Evolutionary conservation across 2,329 filamentous ascomycete species (phyloP).

Genomic region (Massarina eburnea): DNA sequence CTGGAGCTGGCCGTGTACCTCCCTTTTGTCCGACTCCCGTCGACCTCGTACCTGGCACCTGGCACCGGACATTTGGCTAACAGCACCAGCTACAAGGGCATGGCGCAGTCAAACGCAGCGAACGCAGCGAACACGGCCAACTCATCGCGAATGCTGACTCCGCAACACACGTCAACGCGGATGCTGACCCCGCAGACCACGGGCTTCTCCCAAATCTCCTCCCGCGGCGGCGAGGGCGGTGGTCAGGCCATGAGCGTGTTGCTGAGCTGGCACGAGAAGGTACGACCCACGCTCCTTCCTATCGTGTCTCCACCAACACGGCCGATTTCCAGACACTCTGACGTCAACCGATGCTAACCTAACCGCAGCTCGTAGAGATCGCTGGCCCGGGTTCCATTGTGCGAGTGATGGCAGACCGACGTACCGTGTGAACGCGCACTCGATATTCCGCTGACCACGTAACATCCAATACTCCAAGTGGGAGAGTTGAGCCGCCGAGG

Average conservation of each 20-base stretch:
- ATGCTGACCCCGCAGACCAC: constrained; percentile 73
- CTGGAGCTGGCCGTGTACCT: constrained; percentile 9
- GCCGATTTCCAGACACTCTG: neutral
- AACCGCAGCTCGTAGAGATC: constrained; percentile 74
- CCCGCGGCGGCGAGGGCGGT: constrained; percentile 65
- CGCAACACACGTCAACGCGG: constrained; percentile 72
- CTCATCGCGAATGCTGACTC: constrained; percentile 54
- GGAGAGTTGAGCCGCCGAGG: constrained; percentile 3
- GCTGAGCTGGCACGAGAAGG: constrained; percentile 97
- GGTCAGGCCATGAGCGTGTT: constrained; percentile 94
- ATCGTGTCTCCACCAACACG: constrained; percentile 4
- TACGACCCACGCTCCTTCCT: constrained; percentile 23
- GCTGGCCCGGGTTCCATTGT: constrained; percentile 87
- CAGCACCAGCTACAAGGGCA: constrained; percentile 78
- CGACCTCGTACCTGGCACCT: constrained; percentile 1
- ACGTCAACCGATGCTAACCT: constrained; percentile 11
- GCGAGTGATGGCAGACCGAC: constrained; percentile 93
- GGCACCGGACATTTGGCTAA: constrained; percentile 21
- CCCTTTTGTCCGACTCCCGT: constrained; percentile 6
- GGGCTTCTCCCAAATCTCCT: constrained; percentile 80
- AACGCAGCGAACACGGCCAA: constrained; percentile 23
- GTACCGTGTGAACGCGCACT: constrained; percentile 66
- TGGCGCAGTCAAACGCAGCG: constrained; percentile 53
- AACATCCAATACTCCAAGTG: constrained; percentile 10
- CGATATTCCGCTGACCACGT: constrained; percentile 5